Conservation (phyloP, 106 monocot genomes). For the Dendrobium officinale region DNA sequence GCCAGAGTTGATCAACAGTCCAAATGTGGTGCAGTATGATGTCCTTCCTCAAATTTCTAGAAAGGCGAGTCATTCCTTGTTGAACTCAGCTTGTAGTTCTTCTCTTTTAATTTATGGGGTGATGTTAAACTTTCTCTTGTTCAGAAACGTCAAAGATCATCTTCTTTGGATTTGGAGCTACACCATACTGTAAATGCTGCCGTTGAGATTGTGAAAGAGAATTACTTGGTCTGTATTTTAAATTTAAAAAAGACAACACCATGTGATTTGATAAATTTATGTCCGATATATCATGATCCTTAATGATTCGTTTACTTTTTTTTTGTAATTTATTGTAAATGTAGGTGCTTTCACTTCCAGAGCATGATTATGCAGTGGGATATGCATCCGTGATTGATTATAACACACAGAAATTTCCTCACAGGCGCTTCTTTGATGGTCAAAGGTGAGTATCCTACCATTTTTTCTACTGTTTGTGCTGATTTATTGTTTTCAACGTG, state of each 20-base stretch:
- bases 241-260: neutral
- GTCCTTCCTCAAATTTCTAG: constrained; percentile 16
- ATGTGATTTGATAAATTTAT: neutral
- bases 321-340: neutral
- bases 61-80: constrained; percentile 7
- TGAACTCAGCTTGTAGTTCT: neutral
- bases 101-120: constrained; percentile 1
- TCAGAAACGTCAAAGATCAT: constrained; percentile 60
- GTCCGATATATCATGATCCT: neutral
- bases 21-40: constrained; percentile 22
- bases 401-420: constrained; percentile 69
- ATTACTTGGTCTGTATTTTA: constrained; percentile 57
- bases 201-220: constrained; percentile 93
- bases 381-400: constrained; percentile 73
- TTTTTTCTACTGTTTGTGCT: too few species aligned
- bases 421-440: constrained; percentile 49
- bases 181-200: constrained; percentile 62
- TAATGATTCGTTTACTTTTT: neutral
- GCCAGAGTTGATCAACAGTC: constrained; percentile 41
- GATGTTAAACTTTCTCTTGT: neutral
- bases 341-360: constrained; percentile 88
- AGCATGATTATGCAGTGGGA: constrained; percentile 67
- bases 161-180: constrained; percentile 43
- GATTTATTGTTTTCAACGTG: neutral
- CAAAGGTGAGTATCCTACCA: constrained; percentile 49